Evolutionary conservation across 2,329 filamentous ascomycete genomes (phyloP).

Genomic region (Aureobasidium vineae): DNA sequence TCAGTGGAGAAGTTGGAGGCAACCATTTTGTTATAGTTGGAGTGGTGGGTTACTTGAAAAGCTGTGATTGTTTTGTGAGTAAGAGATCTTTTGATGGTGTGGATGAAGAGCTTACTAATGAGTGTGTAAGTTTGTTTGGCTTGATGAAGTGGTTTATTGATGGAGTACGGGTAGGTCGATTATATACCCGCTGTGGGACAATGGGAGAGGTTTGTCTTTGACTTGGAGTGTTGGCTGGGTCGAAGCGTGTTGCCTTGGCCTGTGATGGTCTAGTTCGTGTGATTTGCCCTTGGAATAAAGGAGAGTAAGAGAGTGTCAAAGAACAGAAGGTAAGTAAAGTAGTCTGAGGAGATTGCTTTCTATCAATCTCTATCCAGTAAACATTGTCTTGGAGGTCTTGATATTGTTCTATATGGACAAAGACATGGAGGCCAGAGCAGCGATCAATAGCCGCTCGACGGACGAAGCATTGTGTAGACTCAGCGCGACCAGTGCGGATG

Average conservation of each 20-base stretch:
- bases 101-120: neutral
- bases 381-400: conserved; percentile 7
- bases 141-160: neutral
- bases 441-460: neutral
- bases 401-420: conserved; percentile 14
- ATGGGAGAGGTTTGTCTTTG: neutral
- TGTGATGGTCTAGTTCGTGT: neutral
- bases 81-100: neutral
- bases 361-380: neutral
- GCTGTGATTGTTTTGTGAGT: neutral
- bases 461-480: neutral
- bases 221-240: neutral
- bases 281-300: neutral
- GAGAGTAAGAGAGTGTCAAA: neutral
- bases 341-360: neutral
- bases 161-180: neutral
- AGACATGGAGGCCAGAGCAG: neutral
- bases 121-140: conserved; percentile 13
- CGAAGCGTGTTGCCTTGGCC: neutral
- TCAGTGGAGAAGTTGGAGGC: neutral
- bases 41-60: conserved; percentile 5
- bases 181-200: neutral
- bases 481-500: neutral
- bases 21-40: neutral
- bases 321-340: neutral